Base-by-base conservation (phyloP, 768 basidiomycete species). In the Auricularia sp. region DNA sequence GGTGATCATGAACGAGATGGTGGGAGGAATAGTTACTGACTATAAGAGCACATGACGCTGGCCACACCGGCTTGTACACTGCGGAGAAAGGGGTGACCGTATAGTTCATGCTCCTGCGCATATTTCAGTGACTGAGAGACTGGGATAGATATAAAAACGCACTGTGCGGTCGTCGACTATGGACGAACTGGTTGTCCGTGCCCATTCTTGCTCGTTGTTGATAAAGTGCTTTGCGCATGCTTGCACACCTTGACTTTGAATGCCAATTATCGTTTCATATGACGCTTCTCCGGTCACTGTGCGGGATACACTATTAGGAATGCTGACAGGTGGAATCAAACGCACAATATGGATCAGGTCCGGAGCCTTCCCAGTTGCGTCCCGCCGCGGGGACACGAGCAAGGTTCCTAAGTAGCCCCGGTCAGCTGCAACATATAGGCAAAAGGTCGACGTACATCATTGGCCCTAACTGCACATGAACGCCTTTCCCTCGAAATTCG, bases 311-410 rank as follows among this genome's bases (percentile, higher is more conserved):
- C 80, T 82, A 43, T 62, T 18, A 39, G 23, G 14, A 61, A 2
- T 23, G 6, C 14, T 16, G 33, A 39, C 29, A 53, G 44, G 16
- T 23, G 6, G 44, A 21, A 7, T 8, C 39, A 2, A 42, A 51
- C 47, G 47, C 6, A 51, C 47, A 77, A 76, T 85, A 96, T 0
- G 94, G 94, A 73, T 97, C 94, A 10, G 83, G 91, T 35, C 93
- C 93, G 65, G 93, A 94, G 18, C 92, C 92, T 79, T 96, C 94
- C 91, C 92, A 96, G 73, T 94, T 93, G 34, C 94, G 80, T n/a
- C 94, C 94, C 5, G 88, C 91, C 16, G 63, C 36, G 2, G 67
- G 61, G 2, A 74, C 76, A 33, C 81, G 77, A 62, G 74, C 75
- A n/a, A 79, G 70, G 67, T 80, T 81, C 56, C 56, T 59, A n/a